Base-by-base conservation (phyloP, 495 filamentous ascomycete genomes). In the Aspergillus panamensis region DNA sequence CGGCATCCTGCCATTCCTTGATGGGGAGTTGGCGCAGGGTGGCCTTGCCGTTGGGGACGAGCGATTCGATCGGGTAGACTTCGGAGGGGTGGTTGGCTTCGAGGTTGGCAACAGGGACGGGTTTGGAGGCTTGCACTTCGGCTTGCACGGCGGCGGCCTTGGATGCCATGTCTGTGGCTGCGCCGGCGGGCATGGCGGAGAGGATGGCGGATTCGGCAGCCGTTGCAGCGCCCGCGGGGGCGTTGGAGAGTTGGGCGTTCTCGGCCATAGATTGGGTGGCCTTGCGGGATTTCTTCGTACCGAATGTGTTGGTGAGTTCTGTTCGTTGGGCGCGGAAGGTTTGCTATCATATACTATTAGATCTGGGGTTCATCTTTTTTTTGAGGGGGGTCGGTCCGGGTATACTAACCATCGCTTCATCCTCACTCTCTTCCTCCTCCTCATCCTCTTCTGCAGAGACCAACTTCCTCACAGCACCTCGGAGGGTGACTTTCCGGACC, bases 211-310 rank as follows among this genome's bases (percentile, higher is more conserved):
- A 73, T 39, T 86, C 82, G 35, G 81, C 77, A 16, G 81, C 71
- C 63, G 80, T 79, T 48, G 87, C 71, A 20, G 77, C 71, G 32
- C 76, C 75, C 7, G 72, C 70, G 20, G 76, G 75, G 20, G 69
- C 72, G 52, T 71, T 78, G 60, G 74, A 73, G 42, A 80, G 67
- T 52, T 96, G 90, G 39, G 90, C 88, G 62, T 96, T 96, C 66
- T 90, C 84, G 20, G 89, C 86, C 49, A 88, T 75, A 32, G 87
- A 85, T 25, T 81, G 82, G 57, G 93, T 84, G 2, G 87, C 88
- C 73, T 96, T 96, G 78, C 88, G 88, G 3, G 95, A 85, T 75
- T 95, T 95, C 76, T 91, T 95, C 33, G 91, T 96, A 61, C 94
- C 95, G 75, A 98, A 98, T 48, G 87, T 85, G 64, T 90, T 83